Conservation (phyloP, 208 protist genomes). For the Naegleria fowleri region DNA sequence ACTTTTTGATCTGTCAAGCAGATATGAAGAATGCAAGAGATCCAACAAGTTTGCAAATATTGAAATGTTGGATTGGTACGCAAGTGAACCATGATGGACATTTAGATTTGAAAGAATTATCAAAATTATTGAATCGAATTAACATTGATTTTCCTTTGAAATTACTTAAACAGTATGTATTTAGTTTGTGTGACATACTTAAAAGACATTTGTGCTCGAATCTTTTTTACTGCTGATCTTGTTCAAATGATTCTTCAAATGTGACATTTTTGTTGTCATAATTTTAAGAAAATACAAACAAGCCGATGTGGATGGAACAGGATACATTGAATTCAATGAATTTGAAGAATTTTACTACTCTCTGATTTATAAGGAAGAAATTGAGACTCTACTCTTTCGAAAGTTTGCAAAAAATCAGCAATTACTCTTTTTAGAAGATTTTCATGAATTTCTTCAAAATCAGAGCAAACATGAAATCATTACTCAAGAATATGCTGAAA, state of each 20-base stretch:
- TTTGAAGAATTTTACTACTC: constrained; percentile 23
- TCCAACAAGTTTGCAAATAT: neutral
- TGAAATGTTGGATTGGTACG: constrained; percentile 6
- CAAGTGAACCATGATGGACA: neutral
- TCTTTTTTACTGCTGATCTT: too few species aligned
- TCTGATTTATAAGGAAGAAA: neutral
- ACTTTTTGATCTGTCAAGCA: neutral
- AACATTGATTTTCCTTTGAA: neutral
- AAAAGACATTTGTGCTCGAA: too few species aligned
- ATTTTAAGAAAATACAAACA: neutral
- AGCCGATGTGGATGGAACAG: neutral
- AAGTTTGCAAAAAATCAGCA: neutral
- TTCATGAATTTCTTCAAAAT: constrained; percentile 35
- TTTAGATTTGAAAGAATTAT: neutral
- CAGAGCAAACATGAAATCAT: constrained; percentile 30
- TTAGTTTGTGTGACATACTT: neutral
- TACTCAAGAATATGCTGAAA: neutral
- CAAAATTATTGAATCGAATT: neutral
- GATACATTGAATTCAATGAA: constrained; percentile 7
- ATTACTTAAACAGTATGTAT: neutral
- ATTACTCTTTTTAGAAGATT: constrained; percentile 29
- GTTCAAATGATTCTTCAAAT: too few species aligned
- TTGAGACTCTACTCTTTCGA: neutral
- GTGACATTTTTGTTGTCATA: neutral
- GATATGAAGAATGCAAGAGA: neutral